phyloP scores from a whole-genome alignment of 2,329 filamentous ascomycete genomes.

The Aspergillus costaricaensis region DNA sequence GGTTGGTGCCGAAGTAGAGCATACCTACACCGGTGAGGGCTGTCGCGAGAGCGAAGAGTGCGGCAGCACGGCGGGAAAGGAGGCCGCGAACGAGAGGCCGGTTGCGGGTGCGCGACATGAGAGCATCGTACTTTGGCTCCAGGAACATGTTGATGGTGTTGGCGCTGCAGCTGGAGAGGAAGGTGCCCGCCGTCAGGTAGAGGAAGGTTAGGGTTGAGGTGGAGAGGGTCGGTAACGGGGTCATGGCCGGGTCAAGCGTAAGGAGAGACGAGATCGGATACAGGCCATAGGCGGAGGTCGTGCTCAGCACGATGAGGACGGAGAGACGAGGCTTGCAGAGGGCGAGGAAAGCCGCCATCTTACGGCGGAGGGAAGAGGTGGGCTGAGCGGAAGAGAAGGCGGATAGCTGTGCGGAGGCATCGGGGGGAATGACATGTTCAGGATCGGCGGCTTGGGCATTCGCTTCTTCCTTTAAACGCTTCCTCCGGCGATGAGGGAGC shows the following conservation, averaged over 20 bases:
- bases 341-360: constrained; percentile 78
- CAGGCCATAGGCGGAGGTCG: constrained; percentile 86
- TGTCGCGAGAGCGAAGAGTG: constrained; percentile 75
- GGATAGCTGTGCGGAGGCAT: constrained; percentile 64
- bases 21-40: constrained; percentile 69
- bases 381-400: constrained; percentile 59
- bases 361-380: constrained; percentile 61
- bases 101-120: constrained; percentile 92
- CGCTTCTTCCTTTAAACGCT: constrained; percentile 42
- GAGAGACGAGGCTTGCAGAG: constrained; percentile 95
- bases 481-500: constrained; percentile 46
- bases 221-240: constrained; percentile 61
- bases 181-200: constrained; percentile 87
- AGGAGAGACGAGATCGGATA: constrained; percentile 91
- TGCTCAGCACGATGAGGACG: constrained; percentile 85
- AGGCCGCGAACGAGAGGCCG: constrained; percentile 82
- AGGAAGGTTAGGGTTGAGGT: constrained; percentile 82
- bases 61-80: constrained; percentile 69
- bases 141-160: constrained; percentile 98
- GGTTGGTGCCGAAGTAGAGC: constrained; percentile 88
- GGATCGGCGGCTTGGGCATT: constrained; percentile 21
- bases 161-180: constrained; percentile 84
- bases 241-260: constrained; percentile 72
- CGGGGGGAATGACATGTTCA: constrained; percentile 51
- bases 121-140: constrained; percentile 83